A percentile compares a stretch with the other conserved stretches of the same genome.
Evolutionary conservation across 2,329 filamentous ascomycete genomes (phyloP).

Genomic region (Coccinonectria pachysandricola): DNA sequence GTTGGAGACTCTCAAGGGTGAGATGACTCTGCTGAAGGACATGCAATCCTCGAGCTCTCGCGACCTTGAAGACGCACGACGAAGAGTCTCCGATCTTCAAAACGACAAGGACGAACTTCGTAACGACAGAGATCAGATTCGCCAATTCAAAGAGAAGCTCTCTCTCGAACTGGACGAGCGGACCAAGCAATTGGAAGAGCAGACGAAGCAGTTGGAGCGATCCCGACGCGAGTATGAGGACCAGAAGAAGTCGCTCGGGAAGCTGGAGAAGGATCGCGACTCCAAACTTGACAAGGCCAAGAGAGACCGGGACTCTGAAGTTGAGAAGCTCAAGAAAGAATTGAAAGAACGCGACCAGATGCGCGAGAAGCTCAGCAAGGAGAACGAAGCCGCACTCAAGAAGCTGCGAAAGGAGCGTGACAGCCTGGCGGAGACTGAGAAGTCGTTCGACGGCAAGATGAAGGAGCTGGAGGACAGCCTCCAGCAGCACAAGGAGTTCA

Average conservation of each 20-base stretch:
- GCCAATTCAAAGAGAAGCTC: slow-evolving; percentile 13
- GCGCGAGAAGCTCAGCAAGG: slow-evolving; percentile 11
- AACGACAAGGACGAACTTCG: slow-evolving; percentile 17
- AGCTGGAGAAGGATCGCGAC: slow-evolving; percentile 6
- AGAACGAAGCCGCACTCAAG: slow-evolving; percentile 10
- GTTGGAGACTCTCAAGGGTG: slow-evolving; percentile 14
- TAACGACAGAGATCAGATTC: slow-evolving; percentile 15
- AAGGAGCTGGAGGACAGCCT: slow-evolving; percentile 19
- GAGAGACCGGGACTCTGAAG: slow-evolving; percentile 1
- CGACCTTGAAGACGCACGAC: slow-evolving; percentile 15
- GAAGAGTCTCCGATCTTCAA: slow-evolving; percentile 13
- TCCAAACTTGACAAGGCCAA: slow-evolving; percentile 1
- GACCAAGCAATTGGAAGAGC: slow-evolving; percentile 7
- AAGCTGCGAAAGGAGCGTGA: slow-evolving; percentile 15
- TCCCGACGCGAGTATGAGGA: slow-evolving; percentile 11
- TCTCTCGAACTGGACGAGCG: slow-evolving; percentile 11
- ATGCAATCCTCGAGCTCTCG: slow-evolving; percentile 14
- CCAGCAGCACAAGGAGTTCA: slow-evolving; percentile 14
- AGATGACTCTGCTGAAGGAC: slow-evolving; percentile 11
- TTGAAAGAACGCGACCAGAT: slow-evolving; percentile 11
- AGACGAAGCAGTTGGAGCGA: slow-evolving; percentile 8
- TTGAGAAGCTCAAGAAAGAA: slow-evolving; percentile 7
- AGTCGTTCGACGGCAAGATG: slow-evolving; percentile 12
- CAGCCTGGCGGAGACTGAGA: slow-evolving; percentile 12
- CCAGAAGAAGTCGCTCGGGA: slow-evolving; percentile 11